Percentiles rank a stretch among this genome's conserved stretches.
Evolutionary conservation across 2,329 filamentous ascomycete genomes (phyloP).

Genomic region (Lasiodiplodia hormozganensis): DNA sequence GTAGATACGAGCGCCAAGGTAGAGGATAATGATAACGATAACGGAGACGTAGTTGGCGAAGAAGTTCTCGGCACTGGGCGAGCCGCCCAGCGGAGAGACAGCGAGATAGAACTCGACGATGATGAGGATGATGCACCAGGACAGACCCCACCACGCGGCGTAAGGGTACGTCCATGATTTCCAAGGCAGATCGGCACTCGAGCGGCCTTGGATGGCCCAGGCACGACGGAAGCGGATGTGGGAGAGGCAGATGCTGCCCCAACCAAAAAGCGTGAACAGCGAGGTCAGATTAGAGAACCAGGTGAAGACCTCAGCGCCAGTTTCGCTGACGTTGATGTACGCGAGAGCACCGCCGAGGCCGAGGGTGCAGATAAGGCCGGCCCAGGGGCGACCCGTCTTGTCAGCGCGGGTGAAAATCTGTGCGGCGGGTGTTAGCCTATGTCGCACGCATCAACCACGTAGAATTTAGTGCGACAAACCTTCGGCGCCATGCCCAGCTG

Average conservation of each 20-base stretch:
- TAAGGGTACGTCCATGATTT: conserved; percentile 54
- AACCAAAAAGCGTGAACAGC: conserved; percentile 68
- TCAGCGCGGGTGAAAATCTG: conserved; percentile 40
- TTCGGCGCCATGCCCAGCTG: conserved; percentile 53
- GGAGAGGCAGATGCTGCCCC: conserved; percentile 69
- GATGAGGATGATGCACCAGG: conserved; percentile 54
- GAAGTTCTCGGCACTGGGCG: conserved; percentile 49
- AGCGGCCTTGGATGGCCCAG: conserved; percentile 64
- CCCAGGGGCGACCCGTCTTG: conserved; percentile 46
- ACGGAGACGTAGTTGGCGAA: conserved; percentile 58
- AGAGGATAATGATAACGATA: conserved; percentile 52
- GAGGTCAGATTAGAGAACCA: conserved; percentile 58
- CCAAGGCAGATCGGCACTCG: conserved; percentile 68
- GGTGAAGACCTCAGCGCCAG: conserved; percentile 52
- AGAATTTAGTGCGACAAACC: conserved; percentile 24
- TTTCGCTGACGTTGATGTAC: conserved; percentile 51
- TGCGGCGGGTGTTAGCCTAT: background rate
- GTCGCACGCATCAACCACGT: background rate
- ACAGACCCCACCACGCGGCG: conserved; percentile 53
- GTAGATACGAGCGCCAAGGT: conserved; percentile 48
- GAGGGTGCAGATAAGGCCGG: conserved; percentile 38
- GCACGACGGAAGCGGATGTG: conserved; percentile 68
- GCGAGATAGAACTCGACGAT: conserved; percentile 57
- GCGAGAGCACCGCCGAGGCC: conserved; percentile 46
- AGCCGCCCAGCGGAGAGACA: conserved; percentile 51